phyloP scores from a whole-genome alignment of 2,329 filamentous ascomycete genomes.

The Pyricularia sp. region DNA sequence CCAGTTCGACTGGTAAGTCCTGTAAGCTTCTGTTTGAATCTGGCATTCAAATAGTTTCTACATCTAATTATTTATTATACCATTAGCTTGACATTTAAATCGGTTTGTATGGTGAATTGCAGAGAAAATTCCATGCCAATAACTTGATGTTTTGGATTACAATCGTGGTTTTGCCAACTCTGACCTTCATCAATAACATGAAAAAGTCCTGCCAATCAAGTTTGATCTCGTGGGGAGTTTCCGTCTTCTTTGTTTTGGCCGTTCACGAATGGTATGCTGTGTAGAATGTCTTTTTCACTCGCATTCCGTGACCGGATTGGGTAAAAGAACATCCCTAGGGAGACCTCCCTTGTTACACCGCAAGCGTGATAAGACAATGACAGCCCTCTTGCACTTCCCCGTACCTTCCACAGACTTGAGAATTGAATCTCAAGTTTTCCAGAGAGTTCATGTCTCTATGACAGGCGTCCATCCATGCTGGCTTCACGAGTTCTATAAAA shows the following conservation, averaged over 20 bases:
- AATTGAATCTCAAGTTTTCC: background rate
- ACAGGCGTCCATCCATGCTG: background rate
- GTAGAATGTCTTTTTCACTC: background rate
- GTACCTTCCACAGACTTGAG: background rate
- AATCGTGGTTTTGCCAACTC: background rate
- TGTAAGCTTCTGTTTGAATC: background rate
- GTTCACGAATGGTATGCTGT: background rate
- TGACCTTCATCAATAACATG: too few species aligned
- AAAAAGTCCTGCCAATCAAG: too few species aligned
- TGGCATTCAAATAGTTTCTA: too few species aligned
- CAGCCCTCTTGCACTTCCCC: background rate
- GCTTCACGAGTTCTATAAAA: too few species aligned
- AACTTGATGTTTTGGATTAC: background rate
- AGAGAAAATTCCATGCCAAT: too few species aligned
- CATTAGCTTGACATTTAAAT: too few species aligned
- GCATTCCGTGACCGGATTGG: background rate
- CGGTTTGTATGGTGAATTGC: too few species aligned
- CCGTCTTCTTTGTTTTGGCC: background rate
- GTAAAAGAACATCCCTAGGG: background rate
- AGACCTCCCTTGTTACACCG: background rate
- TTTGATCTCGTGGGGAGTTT: background rate
- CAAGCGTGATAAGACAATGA: background rate
- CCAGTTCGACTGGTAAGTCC: constrained; percentile 5
- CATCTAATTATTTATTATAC: too few species aligned
- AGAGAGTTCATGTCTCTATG: background rate